A percentile compares a stretch with the other conserved stretches of the same genome.
These are phyloP conservation scores for Thraustochytrium sp. DNA, from an alignment of 352 stramenopile genomes.

Conservation along the genomic window DNA sequence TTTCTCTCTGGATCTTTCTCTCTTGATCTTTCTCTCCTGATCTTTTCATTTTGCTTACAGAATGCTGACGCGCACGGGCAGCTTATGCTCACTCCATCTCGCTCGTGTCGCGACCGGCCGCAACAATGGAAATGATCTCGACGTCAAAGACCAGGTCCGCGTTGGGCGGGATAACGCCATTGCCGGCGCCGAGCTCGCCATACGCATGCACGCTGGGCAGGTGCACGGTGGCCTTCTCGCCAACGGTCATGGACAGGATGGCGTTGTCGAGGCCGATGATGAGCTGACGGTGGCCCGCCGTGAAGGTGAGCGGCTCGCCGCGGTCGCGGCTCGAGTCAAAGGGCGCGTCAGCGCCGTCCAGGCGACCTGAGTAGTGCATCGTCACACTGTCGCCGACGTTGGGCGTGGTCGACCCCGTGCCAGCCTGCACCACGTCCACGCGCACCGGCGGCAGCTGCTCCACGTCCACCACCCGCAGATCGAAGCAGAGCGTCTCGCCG, in stretches of 20 bases:
- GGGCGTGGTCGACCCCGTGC: neutral
- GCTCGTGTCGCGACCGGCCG: neutral
- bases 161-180: neutral
- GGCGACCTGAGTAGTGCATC: neutral
- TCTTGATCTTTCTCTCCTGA: too few relatives aligned
- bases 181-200: neutral
- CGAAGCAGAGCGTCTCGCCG: neutral
- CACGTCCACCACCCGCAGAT: neutral
- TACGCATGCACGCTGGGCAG: neutral
- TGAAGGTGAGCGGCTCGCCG: slow-evolving; percentile 10
- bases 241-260: slow-evolving; percentile 16
- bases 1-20: neutral
- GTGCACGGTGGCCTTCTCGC: neutral
- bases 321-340: neutral
- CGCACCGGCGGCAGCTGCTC: neutral
- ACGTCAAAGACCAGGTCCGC: neutral
- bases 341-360: slow-evolving; percentile 2
- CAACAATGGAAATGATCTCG: neutral
- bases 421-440: neutral
- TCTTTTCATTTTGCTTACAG: too few relatives aligned
- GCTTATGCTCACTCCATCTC: too few relatives aligned
- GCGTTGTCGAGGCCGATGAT: slow-evolving; percentile 17
- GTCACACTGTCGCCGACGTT: slow-evolving; percentile 16
- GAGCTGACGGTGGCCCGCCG: slow-evolving; percentile 2
- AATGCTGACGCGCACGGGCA: too few relatives aligned